Percentiles rank a stretch among this genome's conserved stretches.
These are phyloP conservation scores for Kurtzmaniella quercitrusa DNA, from an alignment of 1,139 yeast genomes.

Conservation along the genomic window DNA sequence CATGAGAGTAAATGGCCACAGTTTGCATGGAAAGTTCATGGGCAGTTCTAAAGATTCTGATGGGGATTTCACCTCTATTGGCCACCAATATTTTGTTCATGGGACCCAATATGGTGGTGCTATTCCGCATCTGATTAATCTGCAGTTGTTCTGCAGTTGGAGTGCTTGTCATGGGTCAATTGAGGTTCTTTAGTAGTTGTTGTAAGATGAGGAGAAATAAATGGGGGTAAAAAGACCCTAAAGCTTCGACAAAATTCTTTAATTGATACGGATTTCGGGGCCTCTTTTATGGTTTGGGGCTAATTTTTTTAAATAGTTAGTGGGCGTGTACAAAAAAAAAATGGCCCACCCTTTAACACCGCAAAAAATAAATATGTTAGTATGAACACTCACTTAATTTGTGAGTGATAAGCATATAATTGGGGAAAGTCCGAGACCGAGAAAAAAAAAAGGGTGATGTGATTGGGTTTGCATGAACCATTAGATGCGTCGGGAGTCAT, in stretches of 20 bases:
- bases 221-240: not conserved
- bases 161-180: constrained; percentile 2
- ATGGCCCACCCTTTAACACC: not conserved
- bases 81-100: constrained; percentile 84
- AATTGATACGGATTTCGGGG: not conserved
- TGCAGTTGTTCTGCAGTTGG: constrained; percentile 17
- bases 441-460: constrained; percentile 2
- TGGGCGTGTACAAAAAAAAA: constrained; percentile 2
- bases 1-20: constrained; percentile 95
- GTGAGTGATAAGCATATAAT: constrained; percentile 7
- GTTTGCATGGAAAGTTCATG: constrained; percentile 98
- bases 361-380: not conserved
- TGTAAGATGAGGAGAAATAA: not conserved
- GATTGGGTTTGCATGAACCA: not conserved
- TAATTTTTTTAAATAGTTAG: too few relatives aligned
- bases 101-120: constrained; percentile 58
- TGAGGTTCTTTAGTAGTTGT: too few relatives aligned
- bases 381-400: too few relatives aligned
- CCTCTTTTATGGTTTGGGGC: not conserved
- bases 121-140: constrained; percentile 55
- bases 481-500: not conserved
- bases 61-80: constrained; percentile 93
- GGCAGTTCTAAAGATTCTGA: constrained; percentile 91
- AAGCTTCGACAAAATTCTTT: too few relatives aligned
- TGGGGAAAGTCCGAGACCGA: constrained; percentile 10